Conservation (phyloP, 768 basidiomycete genomes). For the Pleurotus pulmonarius region DNA sequence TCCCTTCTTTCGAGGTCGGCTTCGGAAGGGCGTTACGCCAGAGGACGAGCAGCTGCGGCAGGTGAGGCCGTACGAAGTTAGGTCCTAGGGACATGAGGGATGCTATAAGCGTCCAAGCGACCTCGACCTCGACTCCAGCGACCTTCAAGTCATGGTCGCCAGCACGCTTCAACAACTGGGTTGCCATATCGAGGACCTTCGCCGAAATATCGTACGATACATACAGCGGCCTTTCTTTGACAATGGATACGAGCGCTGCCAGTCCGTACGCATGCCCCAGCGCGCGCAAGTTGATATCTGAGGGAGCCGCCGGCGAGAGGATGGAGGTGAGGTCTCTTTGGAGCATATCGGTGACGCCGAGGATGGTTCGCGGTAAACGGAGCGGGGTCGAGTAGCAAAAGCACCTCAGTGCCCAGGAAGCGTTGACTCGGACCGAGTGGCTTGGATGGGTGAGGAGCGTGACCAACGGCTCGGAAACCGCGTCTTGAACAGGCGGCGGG, state of each 20-base stretch:
- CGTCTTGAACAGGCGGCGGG: constrained; percentile 87
- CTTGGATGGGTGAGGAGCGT: constrained; percentile 84
- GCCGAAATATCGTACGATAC: constrained; percentile 92
- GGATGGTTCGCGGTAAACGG: constrained; percentile 75
- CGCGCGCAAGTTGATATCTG: constrained; percentile 67
- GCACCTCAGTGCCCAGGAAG: constrained; percentile 84
- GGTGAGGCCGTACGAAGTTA: constrained; percentile 89
- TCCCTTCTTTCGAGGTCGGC: constrained; percentile 82
- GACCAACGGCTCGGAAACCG: constrained; percentile 79
- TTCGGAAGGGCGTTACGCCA: constrained; percentile 98
- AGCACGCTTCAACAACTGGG: constrained; percentile 83
- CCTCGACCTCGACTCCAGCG: constrained; percentile 83
- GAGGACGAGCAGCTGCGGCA: constrained; percentile 89
- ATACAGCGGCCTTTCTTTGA: constrained; percentile 86
- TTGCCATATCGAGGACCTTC: constrained; percentile 88
- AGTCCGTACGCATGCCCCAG: constrained; percentile 90
- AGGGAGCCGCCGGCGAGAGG: constrained; percentile 64
- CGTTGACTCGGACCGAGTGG: constrained; percentile 80
- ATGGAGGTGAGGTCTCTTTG: constrained; percentile 79
- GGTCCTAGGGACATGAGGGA: constrained; percentile 91
- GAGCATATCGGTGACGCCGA: constrained; percentile 74
- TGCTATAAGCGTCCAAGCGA: constrained; percentile 91
- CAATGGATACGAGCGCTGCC: constrained; percentile 79
- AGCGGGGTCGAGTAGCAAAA: constrained; percentile 91
- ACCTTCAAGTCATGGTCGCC: constrained; percentile 86